Evolutionary conservation across 148 eudicot species (phyloP).

Genomic region (Cornus suecica): DNA sequence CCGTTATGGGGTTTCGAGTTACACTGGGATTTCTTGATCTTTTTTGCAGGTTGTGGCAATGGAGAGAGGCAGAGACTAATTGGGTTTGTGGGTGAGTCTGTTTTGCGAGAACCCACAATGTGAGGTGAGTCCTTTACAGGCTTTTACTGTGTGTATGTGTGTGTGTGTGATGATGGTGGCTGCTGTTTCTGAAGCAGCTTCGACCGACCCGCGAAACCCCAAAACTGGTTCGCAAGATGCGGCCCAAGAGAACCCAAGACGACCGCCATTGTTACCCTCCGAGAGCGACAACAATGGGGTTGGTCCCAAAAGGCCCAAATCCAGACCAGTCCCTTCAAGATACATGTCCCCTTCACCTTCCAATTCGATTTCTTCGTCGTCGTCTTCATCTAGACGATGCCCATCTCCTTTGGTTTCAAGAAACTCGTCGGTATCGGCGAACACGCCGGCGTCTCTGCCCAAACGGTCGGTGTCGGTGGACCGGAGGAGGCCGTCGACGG

Average conservation of each 20-base stretch:
- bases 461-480: slow-evolving; percentile 83
- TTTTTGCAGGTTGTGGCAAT: slow-evolving; percentile 24
- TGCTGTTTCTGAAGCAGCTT: slow-evolving; percentile 52
- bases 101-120: slow-evolving; percentile 34
- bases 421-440: slow-evolving; percentile 29
- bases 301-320: slow-evolving; percentile 43
- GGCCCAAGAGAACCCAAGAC: slow-evolving; percentile 24
- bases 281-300: slow-evolving; percentile 60
- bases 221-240: slow-evolving; percentile 35
- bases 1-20: slow-evolving; percentile 20
- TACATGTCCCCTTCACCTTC: slow-evolving; percentile 82
- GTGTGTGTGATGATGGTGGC: slow-evolving; percentile 64
- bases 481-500: slow-evolving; percentile 57
- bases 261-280: slow-evolving; percentile 72
- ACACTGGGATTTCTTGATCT: slow-evolving; percentile 30
- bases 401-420: slow-evolving; percentile 77
- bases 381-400: slow-evolving; percentile 52
- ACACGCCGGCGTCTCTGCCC: slow-evolving; percentile 16
- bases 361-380: slow-evolving; percentile 43
- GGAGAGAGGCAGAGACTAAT: neutral
- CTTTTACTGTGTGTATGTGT: slow-evolving; percentile 16
- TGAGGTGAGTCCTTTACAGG: slow-evolving; percentile 35
- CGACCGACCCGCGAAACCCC: slow-evolving; percentile 43
- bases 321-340: slow-evolving; percentile 67
- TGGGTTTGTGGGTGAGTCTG: slow-evolving; percentile 14